Evolutionary conservation across 768 basidiomycete genomes (phyloP), one percentile per base, ranked within the genome.

Genomic region (Paxillus involutus): DNA sequence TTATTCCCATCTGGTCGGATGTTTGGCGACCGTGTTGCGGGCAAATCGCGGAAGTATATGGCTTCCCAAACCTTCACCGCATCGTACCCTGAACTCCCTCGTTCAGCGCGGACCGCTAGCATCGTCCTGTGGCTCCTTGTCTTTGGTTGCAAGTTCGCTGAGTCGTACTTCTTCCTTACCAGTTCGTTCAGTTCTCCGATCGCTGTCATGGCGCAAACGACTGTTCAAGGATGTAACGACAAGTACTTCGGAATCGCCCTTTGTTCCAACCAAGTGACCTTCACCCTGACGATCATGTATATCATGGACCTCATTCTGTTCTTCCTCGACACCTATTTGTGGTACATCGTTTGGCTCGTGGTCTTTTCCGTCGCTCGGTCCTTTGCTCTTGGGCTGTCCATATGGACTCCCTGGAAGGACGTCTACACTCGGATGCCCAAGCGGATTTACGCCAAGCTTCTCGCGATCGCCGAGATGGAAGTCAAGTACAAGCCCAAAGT

Each of bases 401-500:
- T 99, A 59, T 99, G 97, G 97, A 98, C 97, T 0, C 97, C 97
- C 0, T 99, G 97, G 97, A 89, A 89, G 73, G 96, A 98, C 64
- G 93, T 98, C 53, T 99, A 87, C 70, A 94, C 94, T 14, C 81
- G 97, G 49, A 77, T 99, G 64, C 97, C 97, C 8, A 99, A 98
- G 79, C 82, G 97, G 43, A 98, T 99, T 57, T 99, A 97, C 70
- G 94, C 96, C 59, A 99, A 99, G 77, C 73, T 99, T 30, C 76
- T 99, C 51, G 94, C 97, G 17, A 98, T 96, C 0, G 84, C 81
- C 2, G 96, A 98, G 66, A 98, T 98, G 97, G 97, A 99, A 69
- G 85, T 97, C 72, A 98, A 98, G 73, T 99, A 98, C 78, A 98
- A 98, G 74, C 97, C 97, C 53, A 99, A 99, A 80, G 93, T 99